These are phyloP conservation scores for Phytophthora cajani DNA, from an alignment of 352 stramenopile species.

Conservation along the genomic window DNA sequence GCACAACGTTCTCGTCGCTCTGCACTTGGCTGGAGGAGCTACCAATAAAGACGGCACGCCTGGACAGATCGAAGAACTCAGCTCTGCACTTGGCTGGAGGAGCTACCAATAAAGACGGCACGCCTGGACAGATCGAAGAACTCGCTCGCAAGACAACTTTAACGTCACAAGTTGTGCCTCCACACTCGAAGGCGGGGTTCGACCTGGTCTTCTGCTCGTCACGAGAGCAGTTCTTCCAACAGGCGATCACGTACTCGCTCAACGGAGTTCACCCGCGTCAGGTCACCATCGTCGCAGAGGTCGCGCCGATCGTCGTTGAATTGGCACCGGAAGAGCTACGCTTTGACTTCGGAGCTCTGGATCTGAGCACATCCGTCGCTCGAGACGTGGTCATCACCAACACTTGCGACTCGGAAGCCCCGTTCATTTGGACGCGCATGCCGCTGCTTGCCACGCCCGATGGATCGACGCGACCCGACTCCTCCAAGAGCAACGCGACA, in stretches of 20 bases:
- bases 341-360: constrained; percentile 80
- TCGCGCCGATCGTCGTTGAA: constrained; percentile 89
- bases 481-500: constrained; percentile 65
- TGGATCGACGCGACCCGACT: constrained; percentile 45
- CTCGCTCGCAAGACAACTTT: constrained; percentile 59
- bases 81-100: constrained; percentile 37
- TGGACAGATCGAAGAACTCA: constrained; percentile 63
- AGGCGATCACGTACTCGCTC: constrained; percentile 83
- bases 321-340: constrained; percentile 59
- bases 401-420: constrained; percentile 88
- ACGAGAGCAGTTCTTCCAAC: constrained; percentile 88
- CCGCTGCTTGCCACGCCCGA: constrained; percentile 23
- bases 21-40: constrained; percentile 37
- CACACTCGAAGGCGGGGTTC: constrained; percentile 84
- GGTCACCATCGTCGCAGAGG: constrained; percentile 84
- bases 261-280: constrained; percentile 89
- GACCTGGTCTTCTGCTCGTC: constrained; percentile 87
- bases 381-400: constrained; percentile 87
- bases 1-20: constrained; percentile 79
- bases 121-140: constrained; percentile 55
- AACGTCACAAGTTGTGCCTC: constrained; percentile 87
- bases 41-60: constrained; percentile 20
- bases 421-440: constrained; percentile 80
- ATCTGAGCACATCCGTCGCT: constrained; percentile 56
- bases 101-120: constrained; percentile 18